Conservation (phyloP, 441 rosid species). For the Populus trichocarpa region DNA sequence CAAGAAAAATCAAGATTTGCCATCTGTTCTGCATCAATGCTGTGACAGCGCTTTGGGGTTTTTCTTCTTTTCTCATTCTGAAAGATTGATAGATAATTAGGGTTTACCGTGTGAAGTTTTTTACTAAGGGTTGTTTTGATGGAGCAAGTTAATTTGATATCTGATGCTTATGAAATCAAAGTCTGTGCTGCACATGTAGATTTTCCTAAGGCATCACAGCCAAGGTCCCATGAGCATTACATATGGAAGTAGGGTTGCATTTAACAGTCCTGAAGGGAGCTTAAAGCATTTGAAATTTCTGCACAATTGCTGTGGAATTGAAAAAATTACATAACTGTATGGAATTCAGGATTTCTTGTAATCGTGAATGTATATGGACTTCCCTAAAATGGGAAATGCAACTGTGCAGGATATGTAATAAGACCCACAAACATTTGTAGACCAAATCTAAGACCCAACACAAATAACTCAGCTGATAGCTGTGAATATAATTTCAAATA, state of each 20-base stretch:
- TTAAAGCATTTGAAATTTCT: background rate
- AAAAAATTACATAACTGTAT: background rate
- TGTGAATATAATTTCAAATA: background rate
- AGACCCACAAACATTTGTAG: background rate
- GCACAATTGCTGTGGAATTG: background rate
- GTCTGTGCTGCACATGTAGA: background rate
- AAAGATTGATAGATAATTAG: background rate
- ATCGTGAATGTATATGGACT: background rate
- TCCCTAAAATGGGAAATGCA: background rate
- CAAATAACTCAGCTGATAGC: background rate
- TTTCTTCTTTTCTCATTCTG: background rate
- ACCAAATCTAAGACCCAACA: background rate
- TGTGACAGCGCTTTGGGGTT: background rate
- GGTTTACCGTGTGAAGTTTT: background rate
- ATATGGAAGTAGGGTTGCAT: background rate
- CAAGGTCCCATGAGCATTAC: background rate
- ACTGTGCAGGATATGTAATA: background rate
- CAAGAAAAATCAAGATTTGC: background rate
- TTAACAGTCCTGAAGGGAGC: background rate
- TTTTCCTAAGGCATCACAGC: background rate
- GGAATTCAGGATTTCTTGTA: background rate
- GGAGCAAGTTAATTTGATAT: background rate
- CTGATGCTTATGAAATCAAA: background rate
- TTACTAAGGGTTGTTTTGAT: background rate
- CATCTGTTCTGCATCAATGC: background rate